Percentiles rank a stretch among this genome's conserved stretches.
These are phyloP conservation scores for Coelastrella sp. DNA, from an alignment of 139 green algal genomes.

Conservation along the genomic window DNA sequence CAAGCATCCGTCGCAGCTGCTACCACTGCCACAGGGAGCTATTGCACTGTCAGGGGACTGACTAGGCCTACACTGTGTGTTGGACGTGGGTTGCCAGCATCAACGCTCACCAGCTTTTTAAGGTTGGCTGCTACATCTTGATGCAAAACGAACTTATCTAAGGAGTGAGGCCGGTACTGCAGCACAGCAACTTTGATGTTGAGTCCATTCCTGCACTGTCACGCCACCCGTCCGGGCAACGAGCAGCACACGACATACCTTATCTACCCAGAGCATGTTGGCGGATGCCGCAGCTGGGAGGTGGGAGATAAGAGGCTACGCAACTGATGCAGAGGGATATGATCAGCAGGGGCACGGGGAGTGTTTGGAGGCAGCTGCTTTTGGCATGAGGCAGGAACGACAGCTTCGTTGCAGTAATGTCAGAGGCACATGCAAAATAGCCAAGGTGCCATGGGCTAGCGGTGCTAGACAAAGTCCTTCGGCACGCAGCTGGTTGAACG, in stretches of 20 bases:
- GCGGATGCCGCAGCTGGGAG: background rate
- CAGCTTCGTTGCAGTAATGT: too few species aligned
- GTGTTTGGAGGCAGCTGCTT: too few species aligned
- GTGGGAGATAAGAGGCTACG: too few species aligned
- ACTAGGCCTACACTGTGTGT: background rate
- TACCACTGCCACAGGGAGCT: too few species aligned
- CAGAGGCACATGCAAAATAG: too few species aligned
- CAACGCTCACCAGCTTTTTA: slow-evolving; percentile 85
- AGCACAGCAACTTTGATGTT: background rate
- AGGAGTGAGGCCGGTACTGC: slow-evolving; percentile 88
- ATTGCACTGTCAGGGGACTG: too few species aligned
- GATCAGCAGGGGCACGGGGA: background rate
- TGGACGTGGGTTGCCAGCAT: background rate
- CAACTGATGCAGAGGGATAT: background rate
- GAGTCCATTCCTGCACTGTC: too few species aligned
- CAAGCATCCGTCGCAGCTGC: too few species aligned
- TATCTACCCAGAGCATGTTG: slow-evolving; percentile 86
- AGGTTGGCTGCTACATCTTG: slow-evolving; percentile 84
- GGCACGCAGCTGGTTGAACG: too few species aligned
- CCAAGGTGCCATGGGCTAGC: too few species aligned
- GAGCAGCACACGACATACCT: slow-evolving; percentile 65
- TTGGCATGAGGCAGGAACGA: too few species aligned
- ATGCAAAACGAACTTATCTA: slow-evolving; percentile 88
- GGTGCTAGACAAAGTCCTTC: too few species aligned
- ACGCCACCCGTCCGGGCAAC: background rate